Conservation (phyloP, 306 rosid species). For the Glycine latifolia region DNA sequence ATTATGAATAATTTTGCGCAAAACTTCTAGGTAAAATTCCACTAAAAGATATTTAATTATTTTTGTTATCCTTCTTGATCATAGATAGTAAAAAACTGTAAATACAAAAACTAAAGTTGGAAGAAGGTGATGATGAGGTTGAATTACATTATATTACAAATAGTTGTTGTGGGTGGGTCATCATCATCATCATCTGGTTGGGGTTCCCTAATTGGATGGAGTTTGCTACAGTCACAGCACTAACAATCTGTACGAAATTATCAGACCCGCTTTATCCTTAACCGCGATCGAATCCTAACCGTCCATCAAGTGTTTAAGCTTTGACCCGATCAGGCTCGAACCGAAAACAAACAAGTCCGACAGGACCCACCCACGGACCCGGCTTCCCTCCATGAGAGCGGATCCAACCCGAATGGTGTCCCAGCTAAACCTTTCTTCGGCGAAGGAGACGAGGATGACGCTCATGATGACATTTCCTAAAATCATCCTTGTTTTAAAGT, state of each 20-base stretch:
- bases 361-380: conserved; percentile 62
- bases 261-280: conserved; percentile 53
- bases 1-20: too few species aligned
- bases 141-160: background rate
- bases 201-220: conserved; percentile 44
- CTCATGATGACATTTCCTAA: conserved; percentile 52
- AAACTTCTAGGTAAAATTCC: too few species aligned
- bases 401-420: conserved; percentile 67
- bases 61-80: too few species aligned
- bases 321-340: conserved; percentile 54
- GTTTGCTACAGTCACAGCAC: conserved; percentile 67
- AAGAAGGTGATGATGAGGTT: background rate
- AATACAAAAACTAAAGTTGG: background rate
- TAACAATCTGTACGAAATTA: conserved; percentile 56
- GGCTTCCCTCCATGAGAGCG: conserved; percentile 58
- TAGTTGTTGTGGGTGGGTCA: background rate
- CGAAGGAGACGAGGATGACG: conserved; percentile 63
- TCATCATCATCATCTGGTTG: background rate
- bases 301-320: conserved; percentile 54
- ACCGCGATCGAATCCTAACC: conserved; percentile 48
- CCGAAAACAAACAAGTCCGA: conserved; percentile 55
- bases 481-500: too few species aligned
- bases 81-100: background rate
- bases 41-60: too few species aligned
- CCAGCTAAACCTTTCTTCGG: conserved; percentile 71